phyloP scores from a whole-genome alignment of 768 basidiomycete species.

The Kwoniella sp. region DNA sequence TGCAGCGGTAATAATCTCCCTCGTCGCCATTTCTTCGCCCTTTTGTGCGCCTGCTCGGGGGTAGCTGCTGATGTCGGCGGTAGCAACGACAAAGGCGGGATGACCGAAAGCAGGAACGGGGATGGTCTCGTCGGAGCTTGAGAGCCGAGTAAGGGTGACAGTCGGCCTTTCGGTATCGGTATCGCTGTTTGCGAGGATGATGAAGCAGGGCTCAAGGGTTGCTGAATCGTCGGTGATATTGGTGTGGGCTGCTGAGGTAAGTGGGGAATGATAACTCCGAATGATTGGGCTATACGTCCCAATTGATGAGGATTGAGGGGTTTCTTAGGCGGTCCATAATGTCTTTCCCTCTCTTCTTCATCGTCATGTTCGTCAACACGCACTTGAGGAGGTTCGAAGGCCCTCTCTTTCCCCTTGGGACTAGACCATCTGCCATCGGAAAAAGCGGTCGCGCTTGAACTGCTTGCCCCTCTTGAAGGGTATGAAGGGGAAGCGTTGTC shows the following conservation, averaged over 20 bases:
- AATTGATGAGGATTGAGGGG: constrained; percentile 44
- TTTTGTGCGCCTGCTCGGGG: constrained; percentile 17
- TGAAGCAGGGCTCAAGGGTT: constrained; percentile 13
- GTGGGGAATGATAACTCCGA: constrained; percentile 49
- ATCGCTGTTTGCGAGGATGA: not conserved
- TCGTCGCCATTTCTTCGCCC: constrained; percentile 60
- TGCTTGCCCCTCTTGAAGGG: constrained; percentile 15
- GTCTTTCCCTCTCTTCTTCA: constrained; percentile 10
- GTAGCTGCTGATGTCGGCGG: constrained; percentile 7
- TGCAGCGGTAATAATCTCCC: constrained; percentile 86
- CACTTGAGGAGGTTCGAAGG: constrained; percentile 2
- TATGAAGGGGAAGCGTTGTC: constrained; percentile 1
- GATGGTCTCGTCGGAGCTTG: constrained; percentile 19
- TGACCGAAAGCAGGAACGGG: constrained; percentile 43
- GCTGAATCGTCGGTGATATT: not conserved
- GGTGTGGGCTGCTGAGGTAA: constrained; percentile 31
- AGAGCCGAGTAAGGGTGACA: constrained; percentile 7
- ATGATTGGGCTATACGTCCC: constrained; percentile 48
- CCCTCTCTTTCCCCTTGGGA: constrained; percentile 29
- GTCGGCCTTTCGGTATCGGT: constrained; percentile 3
- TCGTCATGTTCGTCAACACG: constrained; percentile 8
- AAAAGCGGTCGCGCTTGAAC: constrained; percentile 4
- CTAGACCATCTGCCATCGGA: constrained; percentile 1
- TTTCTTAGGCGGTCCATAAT: constrained; percentile 42
- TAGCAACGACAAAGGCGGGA: constrained; percentile 42